Base-by-base conservation (phyloP, 768 basidiomycete species). In the Pleurotus platypus region DNA sequence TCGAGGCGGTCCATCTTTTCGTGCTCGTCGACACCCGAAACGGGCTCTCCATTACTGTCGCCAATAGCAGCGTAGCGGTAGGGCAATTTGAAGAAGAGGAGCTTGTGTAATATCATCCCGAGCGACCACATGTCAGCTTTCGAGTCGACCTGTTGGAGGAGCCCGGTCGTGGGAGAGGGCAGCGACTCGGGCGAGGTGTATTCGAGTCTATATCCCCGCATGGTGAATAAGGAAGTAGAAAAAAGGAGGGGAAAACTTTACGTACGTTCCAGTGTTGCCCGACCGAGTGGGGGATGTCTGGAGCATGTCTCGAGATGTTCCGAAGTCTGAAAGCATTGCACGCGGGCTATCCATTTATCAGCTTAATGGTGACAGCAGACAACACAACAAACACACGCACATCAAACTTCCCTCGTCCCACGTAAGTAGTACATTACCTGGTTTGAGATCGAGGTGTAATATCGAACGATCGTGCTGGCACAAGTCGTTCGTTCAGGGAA, bases 91-190 rank as follows among this genome's bases (percentile, higher is more conserved):
- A 98, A 94, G 74, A 97, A 98, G 1, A 96, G 73, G 59, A 98
- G 79, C 64, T 94, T 95, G 75, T 98, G 87, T 15, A 98, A 78
- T 56, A 98, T 92, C 89, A 98, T 94, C 60, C 95, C 95, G 13
- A 98, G 78, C 4, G 92, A 92, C 95, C 96, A 98, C 86, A 97
- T 94, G 67, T 98, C 95, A 3, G 90, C 83, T 65, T 94, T 94
- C 0, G 92, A 92, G 64, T 92, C 89, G 2, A 92, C 78, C 46
- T 89, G 86, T 6, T 75, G 77, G 6, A 90, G 82, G 18, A 78
- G 69, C 0, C 91, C 90, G 0, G 84, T 87, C 5, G 75, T 70
- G 12, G 82, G 84, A 0, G 84, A 82, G 2, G 86, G 84, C 0
- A 98, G 77, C 0, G 92, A 90, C 68, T 98, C 96, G 0, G 95